Evolutionary conservation across 257 asterid species (phyloP), one percentile per base, ranked within the genome.

Genomic region (Primulina tabacum): DNA sequence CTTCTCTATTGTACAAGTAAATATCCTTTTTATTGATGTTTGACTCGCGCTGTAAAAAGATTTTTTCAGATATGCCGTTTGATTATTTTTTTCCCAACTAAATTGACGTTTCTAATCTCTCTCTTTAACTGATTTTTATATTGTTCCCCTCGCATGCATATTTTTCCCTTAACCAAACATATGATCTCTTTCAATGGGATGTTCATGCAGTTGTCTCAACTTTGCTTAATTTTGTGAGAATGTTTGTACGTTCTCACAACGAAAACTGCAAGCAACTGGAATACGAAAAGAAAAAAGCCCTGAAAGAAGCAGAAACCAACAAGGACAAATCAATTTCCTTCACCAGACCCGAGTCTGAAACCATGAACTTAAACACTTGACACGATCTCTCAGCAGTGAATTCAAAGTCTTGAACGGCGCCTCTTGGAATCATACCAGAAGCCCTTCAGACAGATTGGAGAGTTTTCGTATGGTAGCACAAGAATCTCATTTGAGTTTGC

Each of bases 181-280:
- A 32, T 34, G 38, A 34, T 34, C 38, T 7, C 38, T 34, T 34
- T 34, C 9, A 34, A 34, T 34, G 38, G 38, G 38, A 34, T 34
- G 38, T 75, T 62, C 68, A 17, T 81, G 79, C 88, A 92, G 96
- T 92, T 73, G 83, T 89, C 29, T 77, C 95, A 4, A 92, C 93
- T 33, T 69, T 92, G 80, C 82, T 82, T 32, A 92, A 83, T 76
- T 92, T 92, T 29, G 87, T 84, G 86, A 83, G 84, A 77, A 84
- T 85, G 96, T 89, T 92, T 65, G 67, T 66, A 38, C 80, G 84
- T 53, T 88, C 92, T 3, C 92, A 77, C 18, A 84, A 83, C 64
- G 97, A 92, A 66, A 92, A 92, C 82, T 56, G 85, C 81, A 86
- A 87, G 88, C 93, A 83, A 55, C 69, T 81, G 65, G 95, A 87